phyloP scores from a whole-genome alignment of 305 asterid genomes.

The Rubia tinctorum region DNA sequence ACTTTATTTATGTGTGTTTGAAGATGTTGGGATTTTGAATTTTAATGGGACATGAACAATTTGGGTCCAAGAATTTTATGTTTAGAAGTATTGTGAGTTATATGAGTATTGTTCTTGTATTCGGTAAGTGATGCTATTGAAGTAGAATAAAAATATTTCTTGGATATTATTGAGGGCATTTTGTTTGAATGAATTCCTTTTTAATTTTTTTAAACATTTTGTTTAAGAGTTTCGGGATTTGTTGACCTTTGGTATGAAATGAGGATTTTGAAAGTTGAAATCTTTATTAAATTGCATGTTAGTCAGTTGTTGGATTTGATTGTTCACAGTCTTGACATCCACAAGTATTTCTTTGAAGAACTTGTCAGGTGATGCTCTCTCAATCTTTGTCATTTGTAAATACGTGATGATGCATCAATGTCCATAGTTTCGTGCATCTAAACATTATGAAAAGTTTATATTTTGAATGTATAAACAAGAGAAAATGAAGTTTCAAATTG shows the following conservation, averaged over 20 bases:
- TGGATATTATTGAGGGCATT: background rate
- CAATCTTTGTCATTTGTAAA: conserved; percentile 20
- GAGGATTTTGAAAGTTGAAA: conserved; percentile 17
- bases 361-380: conserved; percentile 68
- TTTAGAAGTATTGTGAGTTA: too few species aligned
- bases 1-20: too few species aligned
- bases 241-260: conserved; percentile 4
- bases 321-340: conserved; percentile 93
- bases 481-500: too few species aligned
- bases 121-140: too few species aligned
- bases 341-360: conserved; percentile 95
- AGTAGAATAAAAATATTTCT: background rate
- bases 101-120: too few species aligned
- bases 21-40: too few species aligned
- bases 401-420: background rate
- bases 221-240: background rate
- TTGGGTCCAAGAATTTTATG: too few species aligned
- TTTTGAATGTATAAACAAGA: background rate
- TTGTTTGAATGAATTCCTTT: background rate
- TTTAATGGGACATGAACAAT: too few species aligned
- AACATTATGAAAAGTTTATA: too few species aligned
- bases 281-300: conserved; percentile 52
- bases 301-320: conserved; percentile 87
- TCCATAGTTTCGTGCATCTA: background rate
- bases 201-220: background rate